Conservation (phyloP, 2,329 filamentous ascomycete genomes). For the Sclerotinia minor region DNA sequence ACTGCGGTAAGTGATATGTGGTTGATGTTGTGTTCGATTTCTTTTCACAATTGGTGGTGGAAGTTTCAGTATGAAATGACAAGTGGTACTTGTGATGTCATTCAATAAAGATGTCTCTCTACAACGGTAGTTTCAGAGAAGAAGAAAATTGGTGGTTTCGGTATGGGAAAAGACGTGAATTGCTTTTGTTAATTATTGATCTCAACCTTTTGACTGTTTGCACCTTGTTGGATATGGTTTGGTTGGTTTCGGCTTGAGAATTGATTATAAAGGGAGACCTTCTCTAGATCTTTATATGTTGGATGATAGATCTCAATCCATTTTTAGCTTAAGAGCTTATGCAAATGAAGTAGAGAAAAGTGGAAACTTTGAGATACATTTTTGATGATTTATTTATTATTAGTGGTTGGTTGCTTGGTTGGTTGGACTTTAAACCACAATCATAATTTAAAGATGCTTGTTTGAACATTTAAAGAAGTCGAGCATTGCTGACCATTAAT, state of each 20-base stretch:
- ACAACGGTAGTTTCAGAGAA: conserved; percentile 1
- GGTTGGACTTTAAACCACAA: not conserved
- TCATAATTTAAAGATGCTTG: not conserved
- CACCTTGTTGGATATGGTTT: not conserved
- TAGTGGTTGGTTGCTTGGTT: not conserved
- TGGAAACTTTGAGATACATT: not conserved
- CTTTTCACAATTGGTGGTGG: not conserved
- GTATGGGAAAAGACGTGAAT: not conserved
- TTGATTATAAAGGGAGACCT: not conserved
- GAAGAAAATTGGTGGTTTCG: not conserved
- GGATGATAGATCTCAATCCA: not conserved
- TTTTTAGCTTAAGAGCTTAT: not conserved
- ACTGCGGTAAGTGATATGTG: conserved; percentile 24
- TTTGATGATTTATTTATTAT: not conserved
- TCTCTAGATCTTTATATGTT: conserved; percentile 12
- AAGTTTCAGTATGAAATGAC: not conserved
- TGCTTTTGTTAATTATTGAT: not conserved
- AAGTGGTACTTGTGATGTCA: conserved; percentile 16
- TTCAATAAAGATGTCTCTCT: not conserved
- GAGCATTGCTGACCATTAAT: conserved; percentile 15
- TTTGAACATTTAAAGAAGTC: not conserved
- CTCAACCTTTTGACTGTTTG: not conserved
- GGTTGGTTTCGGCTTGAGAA: not conserved
- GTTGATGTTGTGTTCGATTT: not conserved
- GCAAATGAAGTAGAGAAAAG: not conserved